Conservation (phyloP, 164 flowering plant genomes). For the Brasenia schreberi region DNA sequence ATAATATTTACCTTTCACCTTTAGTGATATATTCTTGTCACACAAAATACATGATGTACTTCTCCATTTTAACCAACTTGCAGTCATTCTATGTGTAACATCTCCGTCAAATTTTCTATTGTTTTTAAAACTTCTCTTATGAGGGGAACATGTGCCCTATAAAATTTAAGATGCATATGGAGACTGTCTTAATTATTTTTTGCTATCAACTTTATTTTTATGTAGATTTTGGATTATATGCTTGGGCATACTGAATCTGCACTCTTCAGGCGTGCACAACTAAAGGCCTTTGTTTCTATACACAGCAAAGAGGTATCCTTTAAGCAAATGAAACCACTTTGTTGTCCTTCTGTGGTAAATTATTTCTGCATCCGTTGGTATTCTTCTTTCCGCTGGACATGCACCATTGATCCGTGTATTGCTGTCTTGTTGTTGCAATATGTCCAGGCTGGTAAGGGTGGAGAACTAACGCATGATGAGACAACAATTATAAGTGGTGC, state of each 20-base stretch:
- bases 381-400: not conserved
- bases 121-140: too few relatives aligned
- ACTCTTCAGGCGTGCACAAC: slow-evolving; percentile 86
- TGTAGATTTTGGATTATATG: slow-evolving; percentile 66
- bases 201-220: slow-evolving; percentile 7
- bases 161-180: too few relatives aligned
- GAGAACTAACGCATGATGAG: slow-evolving; percentile 98
- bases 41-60: too few relatives aligned
- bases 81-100: too few relatives aligned
- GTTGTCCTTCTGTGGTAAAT: not conserved
- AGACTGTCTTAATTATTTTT: not conserved
- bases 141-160: too few relatives aligned
- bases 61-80: too few relatives aligned
- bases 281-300: slow-evolving; percentile 91
- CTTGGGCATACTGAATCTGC: slow-evolving; percentile 79
- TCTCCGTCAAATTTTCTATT: too few relatives aligned
- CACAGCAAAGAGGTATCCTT: slow-evolving; percentile 72
- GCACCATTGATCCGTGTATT: not conserved
- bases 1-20: too few relatives aligned
- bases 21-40: too few relatives aligned
- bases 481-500: slow-evolving; percentile 98
- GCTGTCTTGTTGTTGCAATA: not conserved
- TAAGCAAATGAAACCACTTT: not conserved
- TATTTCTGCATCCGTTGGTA: not conserved
- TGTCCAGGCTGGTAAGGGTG: slow-evolving; percentile 90